Conservation (phyloP, 805 yeast species). For the Lipomyces spencermartinsiae region DNA sequence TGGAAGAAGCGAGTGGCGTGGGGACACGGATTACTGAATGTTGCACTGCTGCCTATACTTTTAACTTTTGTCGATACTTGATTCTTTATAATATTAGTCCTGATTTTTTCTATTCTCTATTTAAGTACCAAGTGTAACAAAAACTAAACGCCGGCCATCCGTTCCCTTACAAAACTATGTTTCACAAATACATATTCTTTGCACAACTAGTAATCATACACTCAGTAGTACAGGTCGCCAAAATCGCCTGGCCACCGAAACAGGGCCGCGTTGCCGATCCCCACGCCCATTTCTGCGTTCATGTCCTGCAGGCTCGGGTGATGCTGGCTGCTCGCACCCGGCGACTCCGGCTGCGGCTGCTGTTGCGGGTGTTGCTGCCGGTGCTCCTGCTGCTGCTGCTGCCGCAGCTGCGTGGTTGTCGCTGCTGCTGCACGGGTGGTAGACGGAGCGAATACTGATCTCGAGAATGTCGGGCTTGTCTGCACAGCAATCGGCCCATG, state of each 20-base stretch:
- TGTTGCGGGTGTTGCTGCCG: not conserved
- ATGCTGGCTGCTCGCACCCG: not conserved
- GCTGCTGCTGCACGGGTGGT: not conserved
- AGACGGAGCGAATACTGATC: not conserved
- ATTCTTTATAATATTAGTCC: not conserved
- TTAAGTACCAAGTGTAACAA: not conserved
- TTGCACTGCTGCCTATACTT: not conserved
- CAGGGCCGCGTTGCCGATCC: conserved; percentile 30
- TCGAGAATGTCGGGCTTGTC: not conserved
- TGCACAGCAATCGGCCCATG: not conserved
- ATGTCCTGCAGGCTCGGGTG: conserved; percentile 16
- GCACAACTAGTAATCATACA: not conserved
- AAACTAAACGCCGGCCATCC: not conserved
- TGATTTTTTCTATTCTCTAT: not conserved
- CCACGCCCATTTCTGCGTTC: conserved; percentile 28
- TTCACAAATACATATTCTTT: not conserved
- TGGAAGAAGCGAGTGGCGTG: not conserved
- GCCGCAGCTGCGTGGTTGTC: too few species aligned
- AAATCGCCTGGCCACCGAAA: conserved; percentile 31
- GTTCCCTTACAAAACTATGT: not conserved
- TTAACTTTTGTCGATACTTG: not conserved
- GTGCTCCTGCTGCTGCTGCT: not conserved
- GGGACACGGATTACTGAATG: not conserved
- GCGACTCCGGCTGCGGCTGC: not conserved
- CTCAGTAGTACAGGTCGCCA: conserved; percentile 31